Evolutionary conservation across 805 yeast genomes (phyloP), one percentile per base, ranked within the genome.

Genomic region (Kodamaea leandrae): DNA sequence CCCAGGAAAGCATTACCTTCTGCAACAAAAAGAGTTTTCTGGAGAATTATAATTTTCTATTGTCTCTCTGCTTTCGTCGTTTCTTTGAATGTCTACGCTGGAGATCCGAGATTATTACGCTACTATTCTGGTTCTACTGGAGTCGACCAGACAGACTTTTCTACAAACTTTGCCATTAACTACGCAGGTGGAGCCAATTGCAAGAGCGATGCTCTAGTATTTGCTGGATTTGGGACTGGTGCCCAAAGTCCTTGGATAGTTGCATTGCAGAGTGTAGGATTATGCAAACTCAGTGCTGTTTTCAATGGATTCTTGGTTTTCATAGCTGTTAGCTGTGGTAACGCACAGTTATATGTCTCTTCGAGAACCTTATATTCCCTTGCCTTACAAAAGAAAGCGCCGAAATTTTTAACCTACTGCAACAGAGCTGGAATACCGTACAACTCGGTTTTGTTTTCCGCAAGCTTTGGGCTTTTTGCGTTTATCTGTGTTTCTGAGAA

Each of bases 1-100:
- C 95, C 96, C 4, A 68, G 93, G 48, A 78, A 73, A 46, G 80
- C 91, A 0, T 68, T 86, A 13, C 95, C 95, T 1, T 72, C 81
- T 8, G 91, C 93, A 1, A 84, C 90, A 2, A 80, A 73, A 50
- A 71, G 83, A 50, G 86, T 85, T 2, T 84, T 85, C 55, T 82
- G 85, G 73, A 68, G 90, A 52, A 76, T 86, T 26, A 52, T 82
- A 4, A 57, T 83, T 1, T 75, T 85, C 48, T 86, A 86, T 58
- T 59, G 85, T 34, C 56, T 86, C 14, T 77, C 87, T 2, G 73
- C 83, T 15, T 81, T 86, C 53, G 66, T 82, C 10, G 82, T 85
- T 23, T 83, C 91, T 2, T 60, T 86, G 30, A 84, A 83, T 56
- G 66, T 86, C 23, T 85, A 85, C 58, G 71, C 86, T 43, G 95